Percentiles rank a stretch among this genome's conserved stretches.
Evolutionary conservation across 176 grass and related monocot species (phyloP).

Genomic region (Oryza officinalis): DNA sequence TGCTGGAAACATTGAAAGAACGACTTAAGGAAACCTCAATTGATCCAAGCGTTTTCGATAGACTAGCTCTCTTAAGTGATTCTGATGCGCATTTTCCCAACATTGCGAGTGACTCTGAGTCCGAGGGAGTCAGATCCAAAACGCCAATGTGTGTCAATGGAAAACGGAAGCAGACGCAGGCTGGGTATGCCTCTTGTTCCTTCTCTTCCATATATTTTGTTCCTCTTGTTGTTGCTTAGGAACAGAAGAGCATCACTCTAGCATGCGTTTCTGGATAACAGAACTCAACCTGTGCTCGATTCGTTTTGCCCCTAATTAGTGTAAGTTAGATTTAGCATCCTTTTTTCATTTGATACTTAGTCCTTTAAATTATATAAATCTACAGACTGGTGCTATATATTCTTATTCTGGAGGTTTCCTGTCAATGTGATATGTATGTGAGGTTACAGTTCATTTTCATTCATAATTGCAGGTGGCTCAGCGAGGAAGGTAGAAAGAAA

Average conservation of each 20-base stretch:
- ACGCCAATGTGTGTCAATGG: constrained; percentile 8
- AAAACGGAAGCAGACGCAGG: constrained; percentile 37
- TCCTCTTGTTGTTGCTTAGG: neutral
- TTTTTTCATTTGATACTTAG: neutral
- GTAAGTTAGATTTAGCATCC: neutral
- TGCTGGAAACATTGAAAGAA: constrained; percentile 56
- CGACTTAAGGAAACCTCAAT: constrained; percentile 19
- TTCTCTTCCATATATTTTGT: neutral
- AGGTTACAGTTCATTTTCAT: neutral
- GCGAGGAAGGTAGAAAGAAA: neutral
- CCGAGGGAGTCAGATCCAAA: neutral
- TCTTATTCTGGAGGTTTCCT: neutral
- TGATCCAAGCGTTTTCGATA: constrained; percentile 40
- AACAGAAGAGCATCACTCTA: neutral
- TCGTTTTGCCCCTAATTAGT: neutral
- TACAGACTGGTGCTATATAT: neutral
- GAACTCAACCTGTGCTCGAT: neutral
- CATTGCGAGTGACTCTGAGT: neutral
- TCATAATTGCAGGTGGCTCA: neutral
- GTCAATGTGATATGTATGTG: neutral
- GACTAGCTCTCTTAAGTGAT: constrained; percentile 40
- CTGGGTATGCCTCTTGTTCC: constrained; percentile 42
- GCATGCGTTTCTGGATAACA: neutral
- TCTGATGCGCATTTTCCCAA: neutral
- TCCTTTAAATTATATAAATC: neutral